A percentile compares a stretch with the other conserved stretches of the same genome.
These are phyloP conservation scores for Solanum hybrid DNA, from an alignment of 305 asterid genomes.

Conservation along the genomic window DNA sequence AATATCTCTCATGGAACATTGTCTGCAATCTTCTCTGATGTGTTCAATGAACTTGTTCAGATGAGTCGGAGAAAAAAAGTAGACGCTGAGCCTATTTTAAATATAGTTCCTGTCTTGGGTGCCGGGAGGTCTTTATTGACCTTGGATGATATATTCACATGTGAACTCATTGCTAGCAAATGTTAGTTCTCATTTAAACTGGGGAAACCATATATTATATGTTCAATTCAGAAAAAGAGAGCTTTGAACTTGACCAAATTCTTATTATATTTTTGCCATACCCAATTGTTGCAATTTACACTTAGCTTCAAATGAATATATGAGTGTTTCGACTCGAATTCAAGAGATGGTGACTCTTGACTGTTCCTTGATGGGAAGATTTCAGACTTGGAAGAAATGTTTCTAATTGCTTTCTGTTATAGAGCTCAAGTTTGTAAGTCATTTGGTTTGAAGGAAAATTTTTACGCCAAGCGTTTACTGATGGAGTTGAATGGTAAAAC, in stretches of 20 bases:
- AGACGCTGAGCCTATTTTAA: conserved; percentile 36
- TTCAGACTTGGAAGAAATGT: neutral
- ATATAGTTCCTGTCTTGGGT: conserved; percentile 66
- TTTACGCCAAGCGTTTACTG: neutral
- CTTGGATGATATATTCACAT: conserved; percentile 47
- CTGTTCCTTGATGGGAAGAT: neutral
- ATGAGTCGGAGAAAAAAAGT: conserved; percentile 28
- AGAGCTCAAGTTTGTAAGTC: neutral
- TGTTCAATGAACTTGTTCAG: conserved; percentile 43
- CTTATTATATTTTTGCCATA: neutral
- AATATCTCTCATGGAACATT: conserved; percentile 33
- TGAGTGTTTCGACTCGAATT: neutral
- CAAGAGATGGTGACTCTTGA: neutral
- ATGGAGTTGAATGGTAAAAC: neutral
- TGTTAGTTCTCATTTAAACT: conserved; percentile 17
- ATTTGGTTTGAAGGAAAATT: neutral
- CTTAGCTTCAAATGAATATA: neutral
- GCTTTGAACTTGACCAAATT: neutral
- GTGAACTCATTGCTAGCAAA: conserved; percentile 69
- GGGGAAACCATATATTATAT: neutral
- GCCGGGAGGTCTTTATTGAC: conserved; percentile 47
- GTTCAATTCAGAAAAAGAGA: neutral
- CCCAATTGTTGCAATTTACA: neutral
- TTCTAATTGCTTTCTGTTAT: neutral
- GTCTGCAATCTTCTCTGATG: conserved; percentile 38